A percentile compares a stretch with the other conserved stretches of the same genome.
Evolutionary conservation across 129 eudicot genomes (phyloP).

Genomic region (Flaveria sonorensis): DNA sequence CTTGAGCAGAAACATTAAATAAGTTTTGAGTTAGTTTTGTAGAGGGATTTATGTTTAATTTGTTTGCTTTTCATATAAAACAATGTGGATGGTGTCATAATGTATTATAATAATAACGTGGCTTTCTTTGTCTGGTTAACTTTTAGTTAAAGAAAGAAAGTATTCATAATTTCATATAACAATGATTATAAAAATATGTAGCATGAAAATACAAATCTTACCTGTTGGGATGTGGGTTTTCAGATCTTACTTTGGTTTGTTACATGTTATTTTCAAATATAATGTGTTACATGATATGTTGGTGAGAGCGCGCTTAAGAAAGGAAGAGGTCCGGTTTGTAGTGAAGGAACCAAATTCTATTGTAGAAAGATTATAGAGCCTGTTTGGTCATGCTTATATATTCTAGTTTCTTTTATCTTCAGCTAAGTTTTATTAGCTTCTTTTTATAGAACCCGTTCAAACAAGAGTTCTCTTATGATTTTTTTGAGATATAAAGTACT

Average conservation of each 20-base stretch:
- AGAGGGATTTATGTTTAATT: conserved; percentile 11
- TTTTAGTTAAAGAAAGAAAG: conserved; percentile 2
- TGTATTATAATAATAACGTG: background rate
- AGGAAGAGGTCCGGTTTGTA: no score
- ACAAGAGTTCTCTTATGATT: no score
- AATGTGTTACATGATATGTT: background rate
- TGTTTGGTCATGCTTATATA: no score
- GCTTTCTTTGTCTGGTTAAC: conserved; percentile 17
- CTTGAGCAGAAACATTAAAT: conserved; percentile 10
- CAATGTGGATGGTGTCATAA: background rate
- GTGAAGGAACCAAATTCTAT: no score
- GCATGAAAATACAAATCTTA: conserved; percentile 10
- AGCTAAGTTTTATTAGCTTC: no score
- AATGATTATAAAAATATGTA: background rate
- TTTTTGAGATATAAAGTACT: no score
- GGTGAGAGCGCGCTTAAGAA: no score
- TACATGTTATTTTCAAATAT: background rate
- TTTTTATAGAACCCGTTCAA: no score
- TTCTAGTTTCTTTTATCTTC: no score
- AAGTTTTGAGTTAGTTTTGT: background rate
- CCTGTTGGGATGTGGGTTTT: background rate
- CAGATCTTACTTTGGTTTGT: background rate
- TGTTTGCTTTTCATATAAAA: background rate
- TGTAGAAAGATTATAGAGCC: no score
- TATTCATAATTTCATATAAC: conserved; percentile 10